Base-by-base conservation (phyloP, 1,284 basidiomycete species). In the Boletus albobrunnescens region DNA sequence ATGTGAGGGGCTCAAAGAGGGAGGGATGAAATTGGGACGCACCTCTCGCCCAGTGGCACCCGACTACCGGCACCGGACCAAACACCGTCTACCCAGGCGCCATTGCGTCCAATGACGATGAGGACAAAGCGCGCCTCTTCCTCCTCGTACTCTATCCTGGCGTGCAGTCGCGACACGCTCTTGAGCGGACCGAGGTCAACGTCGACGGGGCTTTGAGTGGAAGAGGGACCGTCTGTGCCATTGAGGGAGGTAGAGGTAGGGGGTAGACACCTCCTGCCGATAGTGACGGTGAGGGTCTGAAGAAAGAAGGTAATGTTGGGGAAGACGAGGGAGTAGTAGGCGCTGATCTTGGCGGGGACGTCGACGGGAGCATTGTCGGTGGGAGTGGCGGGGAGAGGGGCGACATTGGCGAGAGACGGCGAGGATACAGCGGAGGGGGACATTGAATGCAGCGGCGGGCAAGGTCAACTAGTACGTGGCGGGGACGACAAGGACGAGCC, bases 161-260 rank as follows among this genome's bases (percentile, higher is more conserved):
- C 96, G 65, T 99, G 96, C 13, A 96, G 77, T 20, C 96, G 80
- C 11, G 94, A 98, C 46, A 99, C 94, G 51, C 91, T 94, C 79
- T 98, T 98, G 52, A 98, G 79, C 1, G 92, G 87, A 4, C 96
- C 96, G 6, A 99, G 81, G 71, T 99, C 96, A 37, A 99, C 92
- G 62, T 99, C 96, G 37, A 94, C 89, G 46, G 79, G 71, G 4
- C 67, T 67, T 12, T 51, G 56, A 11, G 36, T 30, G 14, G 56
- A 31, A 17, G 39, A 2, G n/a, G 47, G 12, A 5, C 23, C 23
- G 48, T 78, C 71, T 50, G 60, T 67, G 67, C 57, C 78, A 61
- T 71, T 88, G 63, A 56, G 79, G 68, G 71, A 84, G 70, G 61
- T 78, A 72, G 55, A 71, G 68, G 70, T 86, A 57, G 67, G 85